Conservation (phyloP, 495 filamentous ascomycete genomes). For the Pseudomonodictys pantanalensis region DNA sequence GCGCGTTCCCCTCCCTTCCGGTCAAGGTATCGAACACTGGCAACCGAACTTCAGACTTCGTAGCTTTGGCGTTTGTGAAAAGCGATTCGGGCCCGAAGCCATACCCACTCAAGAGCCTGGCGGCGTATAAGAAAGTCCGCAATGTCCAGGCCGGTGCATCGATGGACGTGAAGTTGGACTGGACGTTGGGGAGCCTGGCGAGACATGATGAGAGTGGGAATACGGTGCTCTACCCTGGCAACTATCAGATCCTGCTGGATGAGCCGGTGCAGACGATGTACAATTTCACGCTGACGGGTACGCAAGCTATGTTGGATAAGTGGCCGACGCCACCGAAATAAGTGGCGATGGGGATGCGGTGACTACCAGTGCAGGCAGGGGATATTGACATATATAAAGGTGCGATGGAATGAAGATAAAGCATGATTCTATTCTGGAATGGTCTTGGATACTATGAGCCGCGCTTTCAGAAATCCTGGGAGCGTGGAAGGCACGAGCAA, state of each 20-base stretch:
- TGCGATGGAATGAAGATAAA: no score
- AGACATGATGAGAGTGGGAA: conserved; percentile 11
- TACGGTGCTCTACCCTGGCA: conserved; percentile 10
- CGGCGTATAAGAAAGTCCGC: neutral
- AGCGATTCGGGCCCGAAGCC: conserved; percentile 4
- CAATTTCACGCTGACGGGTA: conserved; percentile 7
- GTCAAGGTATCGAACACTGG: neutral
- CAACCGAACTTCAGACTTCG: conserved; percentile 11
- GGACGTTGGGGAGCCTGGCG: conserved; percentile 9
- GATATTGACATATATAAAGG: no score
- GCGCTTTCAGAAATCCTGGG: no score
- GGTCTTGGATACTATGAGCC: no score
- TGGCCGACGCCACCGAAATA: conserved; percentile 11
- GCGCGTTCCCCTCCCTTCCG: conserved; percentile 1
- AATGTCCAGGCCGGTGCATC: neutral
- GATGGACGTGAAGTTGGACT: neutral
- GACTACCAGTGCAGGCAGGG: no score
- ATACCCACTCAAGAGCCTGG: conserved; percentile 12
- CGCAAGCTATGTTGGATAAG: conserved; percentile 4
- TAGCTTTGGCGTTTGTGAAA: conserved; percentile 9
- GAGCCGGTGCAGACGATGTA: conserved; percentile 3
- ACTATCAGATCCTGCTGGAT: conserved; percentile 12
- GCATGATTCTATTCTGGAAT: no score
- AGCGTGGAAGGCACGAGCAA: no score
- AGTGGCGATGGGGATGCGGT: no score